Evolutionary conservation across 1,139 yeast species (phyloP).

Genomic region (Pichia sp.): DNA sequence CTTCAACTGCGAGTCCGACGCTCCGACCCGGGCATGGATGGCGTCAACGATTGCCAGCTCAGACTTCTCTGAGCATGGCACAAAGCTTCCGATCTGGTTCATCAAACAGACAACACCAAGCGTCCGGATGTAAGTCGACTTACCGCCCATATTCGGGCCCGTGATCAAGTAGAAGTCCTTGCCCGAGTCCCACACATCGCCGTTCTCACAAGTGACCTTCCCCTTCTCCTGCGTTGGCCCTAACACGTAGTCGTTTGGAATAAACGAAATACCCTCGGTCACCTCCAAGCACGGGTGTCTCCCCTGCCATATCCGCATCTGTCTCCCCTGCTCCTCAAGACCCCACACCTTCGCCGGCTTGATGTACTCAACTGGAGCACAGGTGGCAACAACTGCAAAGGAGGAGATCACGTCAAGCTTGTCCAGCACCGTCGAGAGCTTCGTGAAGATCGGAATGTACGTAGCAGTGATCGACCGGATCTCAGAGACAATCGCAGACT

Average conservation of each 20-base stretch:
- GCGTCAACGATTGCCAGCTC: constrained; percentile 85
- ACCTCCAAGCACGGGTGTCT: constrained; percentile 93
- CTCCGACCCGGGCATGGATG: constrained; percentile 94
- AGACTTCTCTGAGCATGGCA: constrained; percentile 65
- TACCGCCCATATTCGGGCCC: constrained; percentile 99
- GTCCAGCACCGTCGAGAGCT: constrained; percentile 59
- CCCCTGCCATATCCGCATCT: constrained; percentile 59
- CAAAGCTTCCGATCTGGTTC: constrained; percentile 91
- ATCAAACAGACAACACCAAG: constrained; percentile 82
- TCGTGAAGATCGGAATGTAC: constrained; percentile 71
- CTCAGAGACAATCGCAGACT: constrained; percentile 73
- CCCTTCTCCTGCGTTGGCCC: constrained; percentile 7
- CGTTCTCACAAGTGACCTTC: constrained; percentile 6
- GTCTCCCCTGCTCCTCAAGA: constrained; percentile 44
- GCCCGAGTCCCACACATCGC: constrained; percentile 45
- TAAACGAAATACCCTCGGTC: constrained; percentile 82
- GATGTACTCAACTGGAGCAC: constrained; percentile 78
- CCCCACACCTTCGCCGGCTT: constrained; percentile 58
- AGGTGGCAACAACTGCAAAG: constrained; percentile 80
- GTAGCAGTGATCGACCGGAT: constrained; percentile 76
- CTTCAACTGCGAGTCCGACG: constrained; percentile 93
- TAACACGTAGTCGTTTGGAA: constrained; percentile 50
- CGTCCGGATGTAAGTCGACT: constrained; percentile 90
- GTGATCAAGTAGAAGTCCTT: constrained; percentile 80
- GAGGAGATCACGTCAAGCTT: constrained; percentile 78